Evolutionary conservation across 345 rosid species (phyloP).

Genomic region (Dovyalis caffra): DNA sequence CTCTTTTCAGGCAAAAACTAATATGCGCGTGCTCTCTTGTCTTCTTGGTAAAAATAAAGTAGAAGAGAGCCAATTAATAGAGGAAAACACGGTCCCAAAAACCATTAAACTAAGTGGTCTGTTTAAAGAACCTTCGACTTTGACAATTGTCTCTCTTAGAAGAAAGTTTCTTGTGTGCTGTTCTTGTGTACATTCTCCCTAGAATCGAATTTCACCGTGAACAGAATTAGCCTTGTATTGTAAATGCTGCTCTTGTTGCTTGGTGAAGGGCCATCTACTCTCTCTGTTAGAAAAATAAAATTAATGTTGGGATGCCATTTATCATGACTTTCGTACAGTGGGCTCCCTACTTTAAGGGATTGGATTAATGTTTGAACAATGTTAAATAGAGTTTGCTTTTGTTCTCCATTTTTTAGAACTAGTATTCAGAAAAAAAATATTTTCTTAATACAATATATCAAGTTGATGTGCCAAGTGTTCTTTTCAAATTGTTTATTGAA

Average conservation of each 20-base stretch:
- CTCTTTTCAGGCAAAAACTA: slow-evolving; percentile 17
- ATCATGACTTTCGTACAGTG: background rate
- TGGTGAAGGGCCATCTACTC: background rate
- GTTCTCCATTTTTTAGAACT: too few relatives aligned
- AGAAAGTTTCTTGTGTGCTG: background rate
- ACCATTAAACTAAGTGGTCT: slow-evolving; percentile 1
- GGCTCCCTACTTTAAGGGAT: too few relatives aligned
- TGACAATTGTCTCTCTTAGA: background rate
- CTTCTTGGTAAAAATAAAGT: background rate
- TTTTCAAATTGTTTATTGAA: too few relatives aligned
- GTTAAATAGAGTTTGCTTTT: too few relatives aligned
- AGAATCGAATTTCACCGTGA: background rate
- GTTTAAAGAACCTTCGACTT: slow-evolving; percentile 21
- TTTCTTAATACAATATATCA: too few relatives aligned
- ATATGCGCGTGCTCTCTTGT: slow-evolving; percentile 34
- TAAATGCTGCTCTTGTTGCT: background rate
- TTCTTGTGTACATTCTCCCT: background rate
- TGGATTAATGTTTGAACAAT: too few relatives aligned
- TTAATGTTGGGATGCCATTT: background rate
- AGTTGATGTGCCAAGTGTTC: too few relatives aligned
- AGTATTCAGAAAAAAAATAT: too few relatives aligned
- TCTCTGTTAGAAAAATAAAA: too few relatives aligned
- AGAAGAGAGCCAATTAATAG: background rate
- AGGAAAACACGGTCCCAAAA: background rate
- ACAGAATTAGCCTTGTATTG: background rate